These are phyloP conservation scores for Tripterygium wilfordii DNA, from an alignment of 177 flowering plant genomes.

Conservation along the genomic window DNA sequence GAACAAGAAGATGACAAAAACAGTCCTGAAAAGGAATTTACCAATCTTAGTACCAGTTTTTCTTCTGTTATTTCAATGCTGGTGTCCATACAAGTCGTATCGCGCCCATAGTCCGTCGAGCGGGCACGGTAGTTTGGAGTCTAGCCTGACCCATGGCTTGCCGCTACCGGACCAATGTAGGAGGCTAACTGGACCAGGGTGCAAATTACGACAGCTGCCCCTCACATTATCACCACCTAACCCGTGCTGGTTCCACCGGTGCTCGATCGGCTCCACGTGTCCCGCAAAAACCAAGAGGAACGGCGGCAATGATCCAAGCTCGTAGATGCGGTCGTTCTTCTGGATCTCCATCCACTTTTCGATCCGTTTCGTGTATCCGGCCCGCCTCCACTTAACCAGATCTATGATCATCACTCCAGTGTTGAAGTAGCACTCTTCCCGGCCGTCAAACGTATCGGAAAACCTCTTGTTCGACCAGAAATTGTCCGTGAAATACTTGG, in stretches of 20 bases:
- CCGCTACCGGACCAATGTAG: conserved; percentile 68
- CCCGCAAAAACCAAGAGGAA: conserved; percentile 56
- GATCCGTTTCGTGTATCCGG: conserved; percentile 42
- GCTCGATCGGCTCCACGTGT: conserved; percentile 53
- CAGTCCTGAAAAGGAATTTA: conserved; percentile 18
- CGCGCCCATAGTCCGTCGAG: conserved; percentile 55
- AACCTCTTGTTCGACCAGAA: conserved; percentile 37
- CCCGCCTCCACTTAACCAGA: conserved; percentile 46
- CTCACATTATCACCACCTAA: conserved; percentile 58
- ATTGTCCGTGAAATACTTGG: conserved; percentile 41
- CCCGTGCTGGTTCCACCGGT: conserved; percentile 69
- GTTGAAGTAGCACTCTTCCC: conserved; percentile 58
- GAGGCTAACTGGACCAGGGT: conserved; percentile 53
- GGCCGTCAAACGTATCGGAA: conserved; percentile 26
- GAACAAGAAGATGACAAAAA: conserved; percentile 5
- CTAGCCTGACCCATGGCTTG: conserved; percentile 60
- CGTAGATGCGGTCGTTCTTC: conserved; percentile 46
- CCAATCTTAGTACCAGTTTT: too few relatives aligned
- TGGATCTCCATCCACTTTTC: conserved; percentile 69
- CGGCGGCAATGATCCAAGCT: conserved; percentile 60
- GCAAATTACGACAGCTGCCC: conserved; percentile 56
- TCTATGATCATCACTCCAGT: conserved; percentile 69
- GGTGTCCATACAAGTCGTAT: conserved; percentile 42
- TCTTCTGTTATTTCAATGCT: conserved; percentile 19
- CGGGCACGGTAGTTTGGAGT: conserved; percentile 40